These are phyloP conservation scores for Spathaspora arborariae DNA, from an alignment of 805 yeast genomes.

Conservation along the genomic window DNA sequence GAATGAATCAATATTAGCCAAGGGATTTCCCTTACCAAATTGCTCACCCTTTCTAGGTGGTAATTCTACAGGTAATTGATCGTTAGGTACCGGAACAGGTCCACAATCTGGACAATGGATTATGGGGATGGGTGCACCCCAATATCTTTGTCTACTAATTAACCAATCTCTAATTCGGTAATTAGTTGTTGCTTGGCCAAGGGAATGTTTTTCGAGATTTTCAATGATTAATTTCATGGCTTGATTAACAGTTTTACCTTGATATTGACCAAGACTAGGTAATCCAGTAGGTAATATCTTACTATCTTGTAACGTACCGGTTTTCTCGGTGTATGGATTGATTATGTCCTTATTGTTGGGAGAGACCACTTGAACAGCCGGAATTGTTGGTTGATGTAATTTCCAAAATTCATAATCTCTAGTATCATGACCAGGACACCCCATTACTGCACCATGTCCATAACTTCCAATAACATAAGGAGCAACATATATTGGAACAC, in stretches of 20 bases:
- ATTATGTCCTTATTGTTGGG: conserved; percentile 25
- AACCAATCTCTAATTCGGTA: conserved; percentile 88
- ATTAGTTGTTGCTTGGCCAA: conserved; percentile 50
- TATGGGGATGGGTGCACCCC: conserved; percentile 99
- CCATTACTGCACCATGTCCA: conserved; percentile 97
- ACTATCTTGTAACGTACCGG: conserved; percentile 36
- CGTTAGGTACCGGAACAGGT: conserved; percentile 85
- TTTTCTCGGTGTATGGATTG: conserved; percentile 46
- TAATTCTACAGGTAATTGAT: conserved; percentile 75
- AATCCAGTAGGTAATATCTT: conserved; percentile 24
- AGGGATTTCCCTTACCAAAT: conserved; percentile 58
- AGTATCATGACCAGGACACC: conserved; percentile 91
- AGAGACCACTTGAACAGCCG: conserved; percentile 44
- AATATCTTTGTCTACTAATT: conserved; percentile 88
- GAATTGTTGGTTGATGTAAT: conserved; percentile 46
- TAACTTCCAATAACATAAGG: conserved; percentile 84
- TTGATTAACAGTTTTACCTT: conserved; percentile 46
- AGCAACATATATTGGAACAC: conserved; percentile 79
- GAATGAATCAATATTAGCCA: conserved; percentile 64
- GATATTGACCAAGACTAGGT: conserved; percentile 30
- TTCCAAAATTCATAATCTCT: conserved; percentile 84
- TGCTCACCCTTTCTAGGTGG: conserved; percentile 59
- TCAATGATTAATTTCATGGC: conserved; percentile 50
- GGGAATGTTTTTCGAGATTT: conserved; percentile 29
- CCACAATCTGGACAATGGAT: conserved; percentile 87